Conservation (phyloP, 140 eudicot species). For the Stevia rebaudiana region DNA sequence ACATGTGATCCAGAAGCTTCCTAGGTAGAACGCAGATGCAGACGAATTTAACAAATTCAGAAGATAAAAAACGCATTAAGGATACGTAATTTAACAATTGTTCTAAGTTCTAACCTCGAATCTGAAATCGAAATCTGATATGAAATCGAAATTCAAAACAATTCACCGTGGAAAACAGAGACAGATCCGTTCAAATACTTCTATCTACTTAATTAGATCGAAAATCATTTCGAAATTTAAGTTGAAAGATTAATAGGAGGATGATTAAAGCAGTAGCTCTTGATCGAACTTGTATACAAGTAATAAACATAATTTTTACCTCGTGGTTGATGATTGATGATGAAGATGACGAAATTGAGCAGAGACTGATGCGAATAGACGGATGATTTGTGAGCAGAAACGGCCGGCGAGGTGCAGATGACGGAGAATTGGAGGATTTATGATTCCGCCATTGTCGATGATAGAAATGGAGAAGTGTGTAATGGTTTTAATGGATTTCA, state of each 20-base stretch:
- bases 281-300: background rate
- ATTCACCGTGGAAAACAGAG: background rate
- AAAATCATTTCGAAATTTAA: background rate
- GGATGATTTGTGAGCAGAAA: background rate
- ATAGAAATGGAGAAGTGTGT: slow-evolving; percentile 13
- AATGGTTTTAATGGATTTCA: background rate
- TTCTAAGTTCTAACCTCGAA: slow-evolving; percentile 16
- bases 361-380: background rate
- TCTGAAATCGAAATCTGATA: slow-evolving; percentile 16
- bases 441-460: slow-evolving; percentile 14
- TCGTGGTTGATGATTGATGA: slow-evolving; percentile 2
- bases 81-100: background rate
- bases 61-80: background rate
- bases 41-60: background rate
- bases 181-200: background rate
- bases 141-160: background rate
- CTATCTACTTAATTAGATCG: background rate
- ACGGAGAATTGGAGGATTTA: background rate
- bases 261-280: background rate
- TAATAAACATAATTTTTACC: slow-evolving; percentile 9
- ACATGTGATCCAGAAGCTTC: slow-evolving; percentile 24
- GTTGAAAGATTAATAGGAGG: background rate
- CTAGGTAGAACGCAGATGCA: slow-evolving; percentile 4
- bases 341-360: background rate
- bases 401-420: background rate